These are phyloP conservation scores for Heritiera fomes DNA, from an alignment of 345 rosid species.

Conservation along the genomic window DNA sequence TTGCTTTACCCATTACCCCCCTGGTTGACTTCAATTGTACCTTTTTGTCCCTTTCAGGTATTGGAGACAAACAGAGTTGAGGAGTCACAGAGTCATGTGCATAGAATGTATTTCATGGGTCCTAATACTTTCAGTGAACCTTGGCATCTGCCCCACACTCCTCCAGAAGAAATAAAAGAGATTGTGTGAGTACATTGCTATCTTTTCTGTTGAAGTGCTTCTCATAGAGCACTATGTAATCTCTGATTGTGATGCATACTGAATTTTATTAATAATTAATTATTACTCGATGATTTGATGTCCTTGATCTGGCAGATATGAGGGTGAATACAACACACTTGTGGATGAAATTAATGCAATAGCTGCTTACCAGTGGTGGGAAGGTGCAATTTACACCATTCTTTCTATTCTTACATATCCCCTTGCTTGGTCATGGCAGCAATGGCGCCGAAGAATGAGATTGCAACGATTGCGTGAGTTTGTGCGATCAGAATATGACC, in stretches of 20 bases:
- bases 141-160: constrained; percentile 93
- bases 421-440: constrained; percentile 99
- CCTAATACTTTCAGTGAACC: constrained; percentile 95
- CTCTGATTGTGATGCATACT: not conserved
- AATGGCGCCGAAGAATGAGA: constrained; percentile 82
- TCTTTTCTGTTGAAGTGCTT: constrained; percentile 25
- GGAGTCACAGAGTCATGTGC: constrained; percentile 94
- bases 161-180: constrained; percentile 95
- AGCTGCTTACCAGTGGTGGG: constrained; percentile 99
- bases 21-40: not conserved
- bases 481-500: constrained; percentile 98
- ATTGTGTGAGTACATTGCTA: constrained; percentile 66
- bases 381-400: constrained; percentile 87
- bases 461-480: constrained; percentile 90
- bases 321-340: constrained; percentile 90
- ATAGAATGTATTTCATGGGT: constrained; percentile 98
- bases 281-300: constrained; percentile 19
- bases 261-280: not conserved
- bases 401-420: constrained; percentile 82
- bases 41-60: constrained; percentile 50
- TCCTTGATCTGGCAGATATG: constrained; percentile 62
- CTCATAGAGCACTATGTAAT: not conserved
- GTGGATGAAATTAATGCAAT: constrained; percentile 96
- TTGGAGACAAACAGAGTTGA: constrained; percentile 97
- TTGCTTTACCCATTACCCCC: not conserved